Evolutionary conservation across 2,329 filamentous ascomycete genomes (phyloP), one percentile per base, ranked within the genome.

Genomic region (Colletotrichum spinosum): DNA sequence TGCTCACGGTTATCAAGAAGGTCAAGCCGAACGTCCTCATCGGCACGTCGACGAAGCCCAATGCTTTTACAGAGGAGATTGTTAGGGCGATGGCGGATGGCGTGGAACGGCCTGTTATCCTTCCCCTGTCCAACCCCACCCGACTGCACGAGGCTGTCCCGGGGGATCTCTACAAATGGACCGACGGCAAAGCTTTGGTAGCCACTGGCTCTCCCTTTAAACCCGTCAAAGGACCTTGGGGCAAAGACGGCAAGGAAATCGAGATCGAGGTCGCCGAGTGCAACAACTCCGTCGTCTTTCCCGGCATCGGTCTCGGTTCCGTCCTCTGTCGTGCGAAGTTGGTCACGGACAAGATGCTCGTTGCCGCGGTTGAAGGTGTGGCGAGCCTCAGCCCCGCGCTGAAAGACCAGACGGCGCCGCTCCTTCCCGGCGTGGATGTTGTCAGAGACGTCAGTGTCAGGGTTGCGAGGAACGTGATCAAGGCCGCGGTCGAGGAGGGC

Each of bases 201-300:
- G 92, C 94, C 0, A 97, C 94, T 0, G 94, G 94, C 5, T 93
- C 90, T 8, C 93, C 94, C 0, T 97, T 97, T 74, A 84, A 86
- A 2, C 90, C 93, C 0, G 92, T 96, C 12, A 85, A 86, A 55
- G 86, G 84, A 0, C 81, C 84, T 1, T 88, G 85, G 83, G 84
- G 82, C 2, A n/a, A 73, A 0, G 74, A 79, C 9, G 84, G 82
- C 0, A 56, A 72, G 0, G 81, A 85, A 8, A 65, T 83, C 2
- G 75, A 77, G 67, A 80, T 85, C 63, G 77, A 83, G 35, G 74
- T 85, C 72, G 92, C 92, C 33, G 93, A 97, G 77, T 97, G 94
- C 79, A 97, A 97, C 79, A 97, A 97, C 78, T 91, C 89, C 1
- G 92, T 92, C 39, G 91, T 91, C 13, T 97, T 97, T 76, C 93